Base-by-base conservation (phyloP, 208 protist genomes). In the Trypanosoma brucei region DNA sequence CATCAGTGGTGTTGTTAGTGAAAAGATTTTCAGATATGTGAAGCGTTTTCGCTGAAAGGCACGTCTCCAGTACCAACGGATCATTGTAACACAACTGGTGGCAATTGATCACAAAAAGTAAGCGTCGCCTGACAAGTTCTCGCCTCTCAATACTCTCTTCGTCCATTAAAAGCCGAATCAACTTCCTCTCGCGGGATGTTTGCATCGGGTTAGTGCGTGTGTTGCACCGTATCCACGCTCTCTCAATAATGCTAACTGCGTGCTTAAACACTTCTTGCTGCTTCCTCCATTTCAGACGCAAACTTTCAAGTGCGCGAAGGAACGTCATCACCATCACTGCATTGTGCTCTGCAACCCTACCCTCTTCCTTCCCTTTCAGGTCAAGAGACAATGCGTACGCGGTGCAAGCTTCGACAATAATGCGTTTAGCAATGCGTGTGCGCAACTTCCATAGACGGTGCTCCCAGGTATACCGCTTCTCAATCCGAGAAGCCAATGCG, bases 1-100 rank as follows among this genome's bases (percentile, higher is more conserved):
- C 11, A 14, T 54, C 35, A 38, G 31, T 9, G 14, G n/a, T 34
- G 33, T 45, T 14, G 30, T 59, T 59, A 58, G 52, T 61, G 5
- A 72, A 38, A 0, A 66, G 49, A 55, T 36, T 9, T 22, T 72
- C 59, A 9, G 34, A 49, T 52, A 7, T 50, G 14, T 45, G 42
- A 42, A 68, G 48, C 2, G 37, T 37, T 8, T 61, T 40, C 13
- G 68, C 55, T 2, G 65, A 57, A 42, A 75, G 7, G 0, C 75
- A 72, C 1, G 55, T 65, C 2, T 78, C 57, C 55, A 79, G 58
- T 63, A 87, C 63, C 31, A 63, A 37, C 0, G 70, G 62, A 45
- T 71, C 63, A 61, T 92, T 92, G 74, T 86, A 92, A 50, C 62
- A 84, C 13, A 53, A 30, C 68, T 92, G 86, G 48, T 92, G 82